These are phyloP conservation scores for Vanrija sp. DNA, from an alignment of 1,284 basidiomycete species.

Conservation along the genomic window DNA sequence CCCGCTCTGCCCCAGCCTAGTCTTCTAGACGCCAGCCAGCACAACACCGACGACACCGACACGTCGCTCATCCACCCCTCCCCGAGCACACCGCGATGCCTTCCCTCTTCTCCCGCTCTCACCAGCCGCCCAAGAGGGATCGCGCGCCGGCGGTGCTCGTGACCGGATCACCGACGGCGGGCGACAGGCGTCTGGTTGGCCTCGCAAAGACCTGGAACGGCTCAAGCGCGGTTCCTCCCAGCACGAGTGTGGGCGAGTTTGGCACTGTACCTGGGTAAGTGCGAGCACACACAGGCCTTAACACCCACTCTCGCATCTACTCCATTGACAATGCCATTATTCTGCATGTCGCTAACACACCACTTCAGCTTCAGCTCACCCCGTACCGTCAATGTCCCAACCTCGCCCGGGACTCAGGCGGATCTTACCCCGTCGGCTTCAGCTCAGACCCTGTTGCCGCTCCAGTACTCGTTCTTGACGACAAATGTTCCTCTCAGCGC, in stretches of 20 bases:
- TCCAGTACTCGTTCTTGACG: conserved; percentile 32
- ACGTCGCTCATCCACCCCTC: no score
- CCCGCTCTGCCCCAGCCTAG: not conserved
- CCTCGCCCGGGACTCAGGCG: no score
- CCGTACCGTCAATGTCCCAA: no score
- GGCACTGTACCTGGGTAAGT: conserved; percentile 15
- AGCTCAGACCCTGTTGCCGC: conserved; percentile 21
- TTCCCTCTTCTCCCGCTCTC: conserved; percentile 22
- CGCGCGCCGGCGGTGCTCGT: conserved; percentile 15
- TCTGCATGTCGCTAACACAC: no score
- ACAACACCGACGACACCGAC: not conserved
- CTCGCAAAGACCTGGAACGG: conserved; percentile 20
- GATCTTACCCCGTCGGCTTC: not conserved
- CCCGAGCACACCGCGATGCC: conserved; percentile 8
- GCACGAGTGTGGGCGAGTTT: conserved; percentile 15
- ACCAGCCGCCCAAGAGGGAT: conserved; percentile 18
- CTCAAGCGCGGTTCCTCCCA: conserved; percentile 4
- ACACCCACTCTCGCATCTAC: not conserved
- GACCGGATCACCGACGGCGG: not conserved
- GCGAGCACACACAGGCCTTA: not conserved
- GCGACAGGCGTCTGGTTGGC: conserved; percentile 12
- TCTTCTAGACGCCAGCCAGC: not conserved
- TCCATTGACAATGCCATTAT: no score
- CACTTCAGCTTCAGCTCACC: no score
- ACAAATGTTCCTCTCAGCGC: conserved; percentile 25